A percentile compares a stretch with the other conserved stretches of the same genome.
phyloP scores from a whole-genome alignment of 164 flowering plant species.

The Taxillus chinensis region DNA sequence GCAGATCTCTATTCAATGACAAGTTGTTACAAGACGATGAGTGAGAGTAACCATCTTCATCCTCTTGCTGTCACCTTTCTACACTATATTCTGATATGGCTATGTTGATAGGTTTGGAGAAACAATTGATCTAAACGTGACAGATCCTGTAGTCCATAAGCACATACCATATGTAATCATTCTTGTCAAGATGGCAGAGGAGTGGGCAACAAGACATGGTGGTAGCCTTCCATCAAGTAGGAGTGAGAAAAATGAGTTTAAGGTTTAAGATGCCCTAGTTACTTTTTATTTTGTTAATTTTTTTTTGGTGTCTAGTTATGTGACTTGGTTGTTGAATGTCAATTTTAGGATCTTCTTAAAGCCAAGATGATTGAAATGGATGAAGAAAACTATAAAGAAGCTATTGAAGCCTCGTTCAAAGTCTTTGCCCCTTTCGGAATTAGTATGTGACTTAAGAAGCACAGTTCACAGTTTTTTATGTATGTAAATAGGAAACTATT shows the following conservation, averaged over 20 bases:
- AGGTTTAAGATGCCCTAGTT: slow-evolving; percentile 38
- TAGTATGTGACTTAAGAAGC: slow-evolving; percentile 28
- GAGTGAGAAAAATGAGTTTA: slow-evolving; percentile 83
- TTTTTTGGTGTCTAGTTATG: not conserved
- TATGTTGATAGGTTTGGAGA: slow-evolving; percentile 95
- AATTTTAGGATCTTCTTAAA: slow-evolving; percentile 63
- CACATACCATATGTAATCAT: slow-evolving; percentile 92
- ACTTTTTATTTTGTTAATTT: not conserved
- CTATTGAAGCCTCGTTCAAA: slow-evolving; percentile 86
- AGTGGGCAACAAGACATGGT: slow-evolving; percentile 65
- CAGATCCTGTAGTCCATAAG: slow-evolving; percentile 86
- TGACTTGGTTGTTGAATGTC: slow-evolving; percentile 14
- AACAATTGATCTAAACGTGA: slow-evolving; percentile 54
- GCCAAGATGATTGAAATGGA: slow-evolving; percentile 58
- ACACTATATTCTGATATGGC: slow-evolving; percentile 19
- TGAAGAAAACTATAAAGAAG: slow-evolving; percentile 98
- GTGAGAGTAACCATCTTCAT: too few species aligned
- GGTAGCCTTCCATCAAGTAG: slow-evolving; percentile 79
- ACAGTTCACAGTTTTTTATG: not conserved
- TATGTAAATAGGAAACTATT: too few species aligned
- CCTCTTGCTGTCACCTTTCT: too few species aligned
- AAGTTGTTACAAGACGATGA: too few species aligned
- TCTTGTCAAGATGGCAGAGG: slow-evolving; percentile 86
- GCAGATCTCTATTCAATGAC: too few species aligned
- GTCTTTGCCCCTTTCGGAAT: slow-evolving; percentile 78